phyloP scores from a whole-genome alignment of 1,139 yeast genomes.

The Geotrichum restrictum region DNA sequence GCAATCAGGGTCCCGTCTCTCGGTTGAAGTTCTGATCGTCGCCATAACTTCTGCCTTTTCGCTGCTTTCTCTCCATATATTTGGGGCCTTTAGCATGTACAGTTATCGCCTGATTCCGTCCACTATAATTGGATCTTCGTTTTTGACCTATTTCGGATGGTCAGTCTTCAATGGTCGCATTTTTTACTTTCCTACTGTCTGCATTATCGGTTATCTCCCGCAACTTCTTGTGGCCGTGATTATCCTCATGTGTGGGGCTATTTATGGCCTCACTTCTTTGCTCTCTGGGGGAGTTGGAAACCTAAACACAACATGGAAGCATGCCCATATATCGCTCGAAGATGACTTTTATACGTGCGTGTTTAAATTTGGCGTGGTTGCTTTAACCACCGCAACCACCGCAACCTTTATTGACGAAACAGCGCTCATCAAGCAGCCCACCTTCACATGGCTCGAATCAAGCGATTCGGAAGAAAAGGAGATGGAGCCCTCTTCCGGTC shows the following conservation, averaged over 20 bases:
- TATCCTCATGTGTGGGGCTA: slow-evolving; percentile 48
- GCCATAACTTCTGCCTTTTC: slow-evolving; percentile 51
- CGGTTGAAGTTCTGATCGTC: slow-evolving; percentile 52
- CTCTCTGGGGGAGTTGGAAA: slow-evolving; percentile 53
- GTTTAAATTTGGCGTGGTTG: slow-evolving; percentile 56
- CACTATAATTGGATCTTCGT: slow-evolving; percentile 50
- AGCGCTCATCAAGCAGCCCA: slow-evolving; percentile 47
- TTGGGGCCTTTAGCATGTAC: slow-evolving; percentile 52
- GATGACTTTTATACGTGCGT: slow-evolving; percentile 68
- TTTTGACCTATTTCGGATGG: slow-evolving; percentile 47
- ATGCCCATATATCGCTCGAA: slow-evolving; percentile 40
- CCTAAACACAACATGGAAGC: slow-evolving; percentile 36
- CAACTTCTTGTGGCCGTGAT: slow-evolving; percentile 53
- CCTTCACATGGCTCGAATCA: slow-evolving; percentile 59
- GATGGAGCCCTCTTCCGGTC: neutral
- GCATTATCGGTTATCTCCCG: slow-evolving; percentile 57
- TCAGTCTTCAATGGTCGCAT: slow-evolving; percentile 42
- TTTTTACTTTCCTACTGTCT: slow-evolving; percentile 51
- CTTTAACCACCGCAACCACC: slow-evolving; percentile 62
- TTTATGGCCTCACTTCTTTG: slow-evolving; percentile 55
- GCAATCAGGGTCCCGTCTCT: slow-evolving; percentile 50
- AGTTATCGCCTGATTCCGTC: slow-evolving; percentile 61
- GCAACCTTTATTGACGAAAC: slow-evolving; percentile 63
- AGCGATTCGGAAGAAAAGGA: slow-evolving; percentile 5
- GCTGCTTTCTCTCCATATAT: slow-evolving; percentile 56